Conservation (phyloP, 257 asterid species). For the Solanum sitiens region DNA sequence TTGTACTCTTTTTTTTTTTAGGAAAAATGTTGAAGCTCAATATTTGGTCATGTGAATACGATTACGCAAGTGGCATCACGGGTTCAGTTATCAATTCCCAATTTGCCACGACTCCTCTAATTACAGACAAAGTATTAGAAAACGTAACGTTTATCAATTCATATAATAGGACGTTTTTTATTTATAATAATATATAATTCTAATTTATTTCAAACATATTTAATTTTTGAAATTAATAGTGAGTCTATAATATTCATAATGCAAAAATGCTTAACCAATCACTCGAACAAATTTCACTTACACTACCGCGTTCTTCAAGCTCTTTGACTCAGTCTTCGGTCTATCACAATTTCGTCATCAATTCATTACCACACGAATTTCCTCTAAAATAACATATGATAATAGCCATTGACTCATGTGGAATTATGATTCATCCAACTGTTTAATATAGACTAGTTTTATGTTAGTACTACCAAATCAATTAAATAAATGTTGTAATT, state of each 20-base stretch:
- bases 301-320: no score
- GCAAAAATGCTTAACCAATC: no score
- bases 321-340: not conserved
- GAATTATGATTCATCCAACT: not conserved
- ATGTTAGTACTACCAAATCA: not conserved
- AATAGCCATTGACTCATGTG: not conserved
- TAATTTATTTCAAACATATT: not conserved
- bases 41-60: not conserved
- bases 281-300: not conserved
- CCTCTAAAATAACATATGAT: not conserved
- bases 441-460: not conserved
- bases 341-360: not conserved
- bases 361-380: not conserved
- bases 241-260: no score
- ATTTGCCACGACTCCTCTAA: not conserved
- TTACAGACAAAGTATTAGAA: not conserved
- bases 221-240: not conserved
- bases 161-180: not conserved
- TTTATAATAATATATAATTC: not conserved
- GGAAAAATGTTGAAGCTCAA: not conserved
- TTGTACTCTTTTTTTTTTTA: no score
- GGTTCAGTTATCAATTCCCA: not conserved
- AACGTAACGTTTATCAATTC: not conserved
- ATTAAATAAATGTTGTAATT: not conserved
- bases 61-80: not conserved